phyloP scores from a whole-genome alignment of 768 basidiomycete genomes.

The Epithele typhae region DNA sequence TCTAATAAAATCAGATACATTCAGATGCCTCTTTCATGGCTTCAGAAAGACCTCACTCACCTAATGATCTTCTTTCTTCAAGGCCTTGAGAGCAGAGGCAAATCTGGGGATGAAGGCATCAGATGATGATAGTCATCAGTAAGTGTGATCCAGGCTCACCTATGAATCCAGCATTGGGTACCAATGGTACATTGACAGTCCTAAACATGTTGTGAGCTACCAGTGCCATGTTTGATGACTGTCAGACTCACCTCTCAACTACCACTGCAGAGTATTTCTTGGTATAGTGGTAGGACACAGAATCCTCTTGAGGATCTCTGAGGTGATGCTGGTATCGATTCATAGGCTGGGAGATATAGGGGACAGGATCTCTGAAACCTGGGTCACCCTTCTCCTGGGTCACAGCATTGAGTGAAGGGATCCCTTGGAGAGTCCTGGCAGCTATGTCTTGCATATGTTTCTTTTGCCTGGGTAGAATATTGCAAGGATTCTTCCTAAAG shows the following conservation, averaged over 20 bases:
- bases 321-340: slow-evolving; percentile 40
- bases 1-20: too few species aligned
- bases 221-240: background rate
- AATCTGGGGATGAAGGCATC: too few species aligned
- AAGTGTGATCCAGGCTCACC: too few species aligned
- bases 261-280: slow-evolving; percentile 28
- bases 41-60: too few species aligned
- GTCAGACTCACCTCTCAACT: slow-evolving; percentile 46
- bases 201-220: slow-evolving; percentile 27
- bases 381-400: slow-evolving; percentile 23
- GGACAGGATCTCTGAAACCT: slow-evolving; percentile 43
- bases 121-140: too few species aligned
- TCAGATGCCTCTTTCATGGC: too few species aligned
- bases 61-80: too few species aligned
- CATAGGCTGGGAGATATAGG: slow-evolving; percentile 41
- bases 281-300: slow-evolving; percentile 57
- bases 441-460: slow-evolving; percentile 33
- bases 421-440: slow-evolving; percentile 34
- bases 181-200: slow-evolving; percentile 46
- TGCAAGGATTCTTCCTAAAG: slow-evolving; percentile 56
- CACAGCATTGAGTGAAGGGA: background rate
- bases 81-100: too few species aligned
- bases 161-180: too few species aligned
- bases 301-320: slow-evolving; percentile 26
- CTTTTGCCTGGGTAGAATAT: slow-evolving; percentile 29